Base-by-base conservation (phyloP, 2,329 filamentous ascomycete genomes). In the Microthyrium microscopicum region DNA sequence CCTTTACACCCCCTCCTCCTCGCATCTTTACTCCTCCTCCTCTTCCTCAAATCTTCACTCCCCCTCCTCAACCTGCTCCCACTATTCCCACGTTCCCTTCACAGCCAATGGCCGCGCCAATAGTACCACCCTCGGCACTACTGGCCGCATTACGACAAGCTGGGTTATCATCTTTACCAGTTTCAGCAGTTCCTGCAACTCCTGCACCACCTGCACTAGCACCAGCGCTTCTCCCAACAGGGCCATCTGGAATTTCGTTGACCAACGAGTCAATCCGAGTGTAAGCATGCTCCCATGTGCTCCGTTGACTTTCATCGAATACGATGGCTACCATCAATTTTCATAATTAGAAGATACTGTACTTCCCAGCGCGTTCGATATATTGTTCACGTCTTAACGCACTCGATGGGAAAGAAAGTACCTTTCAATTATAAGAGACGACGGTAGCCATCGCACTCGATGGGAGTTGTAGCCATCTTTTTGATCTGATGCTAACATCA, bases 401-500 rank as follows among this genome's bases (percentile, higher is more conserved):
- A n/a, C 9, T 9, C 12, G 22, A 26, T 26, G 22, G 9, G 9
- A 26, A 26, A 26, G 12, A n/a, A 19, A 20, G n/a, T 12, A 16
- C n/a, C 21, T 13, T 18, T 6, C 26, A 13, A 19, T 22, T 51
- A 50, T 29, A 40, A 37, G 29, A 39, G 28, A 37, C 20, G 26
- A n/a, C n/a, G n/a, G n/a, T n/a, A n/a, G n/a, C n/a, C n/a, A n/a
- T n/a, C n/a, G n/a, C n/a, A n/a, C n/a, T n/a, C n/a, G n/a, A n/a
- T n/a, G n/a, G n/a, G n/a, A n/a, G n/a, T n/a, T 33, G 19, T 24
- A 5, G 15, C 5, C 21, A 2, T 21, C 26, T 34, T 17, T 27
- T 34, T 31, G 26, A 31, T 37, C 26, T 34, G 13, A 28, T 38
- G 29, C 41, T 49, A 39, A 46, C n/a, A n/a, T 26, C 27, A 9